Evolutionary conservation across 2,329 filamentous ascomycete species (phyloP).

Genomic region (Fulvia fulva): DNA sequence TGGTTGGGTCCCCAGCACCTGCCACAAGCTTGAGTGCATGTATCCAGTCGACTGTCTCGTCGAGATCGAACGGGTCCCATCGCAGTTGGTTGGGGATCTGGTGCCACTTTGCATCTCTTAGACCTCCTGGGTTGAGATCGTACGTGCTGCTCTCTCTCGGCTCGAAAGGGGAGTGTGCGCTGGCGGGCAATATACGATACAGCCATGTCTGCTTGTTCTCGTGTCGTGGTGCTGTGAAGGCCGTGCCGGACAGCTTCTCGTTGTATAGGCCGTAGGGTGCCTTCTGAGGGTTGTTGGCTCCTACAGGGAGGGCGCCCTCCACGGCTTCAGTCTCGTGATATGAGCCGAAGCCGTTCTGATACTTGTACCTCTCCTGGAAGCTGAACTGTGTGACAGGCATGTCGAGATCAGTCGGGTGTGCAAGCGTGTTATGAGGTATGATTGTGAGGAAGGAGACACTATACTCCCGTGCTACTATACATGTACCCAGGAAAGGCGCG

Average conservation of each 20-base stretch:
- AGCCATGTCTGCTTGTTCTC: constrained; percentile 58
- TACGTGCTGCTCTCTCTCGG: constrained; percentile 47
- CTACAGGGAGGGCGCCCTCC: constrained; percentile 67
- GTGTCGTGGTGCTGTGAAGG: constrained; percentile 55
- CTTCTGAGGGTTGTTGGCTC: constrained; percentile 78
- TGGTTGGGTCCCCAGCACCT: constrained; percentile 72
- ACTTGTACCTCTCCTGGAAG: constrained; percentile 65
- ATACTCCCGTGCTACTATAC: neutral
- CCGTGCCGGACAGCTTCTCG: constrained; percentile 62
- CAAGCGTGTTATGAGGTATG: neutral
- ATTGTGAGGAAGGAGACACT: neutral
- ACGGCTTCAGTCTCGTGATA: constrained; percentile 80
- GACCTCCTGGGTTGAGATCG: constrained; percentile 48
- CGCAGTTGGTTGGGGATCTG: constrained; percentile 77
- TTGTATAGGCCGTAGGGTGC: constrained; percentile 74
- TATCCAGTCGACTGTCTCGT: constrained; percentile 65
- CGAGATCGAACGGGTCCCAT: constrained; percentile 74
- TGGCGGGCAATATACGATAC: constrained; percentile 54
- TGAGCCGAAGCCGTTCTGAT: constrained; percentile 72
- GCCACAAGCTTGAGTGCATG: constrained; percentile 68
- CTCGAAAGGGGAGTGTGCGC: constrained; percentile 55
- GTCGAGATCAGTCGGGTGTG: constrained; percentile 17
- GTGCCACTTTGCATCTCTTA: constrained; percentile 46
- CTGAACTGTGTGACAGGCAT: constrained; percentile 65
- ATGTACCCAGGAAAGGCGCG: too few relatives aligned